Base-by-base conservation (phyloP, 176 grass and related monocot genomes). In the Oryza coarctata region DNA sequence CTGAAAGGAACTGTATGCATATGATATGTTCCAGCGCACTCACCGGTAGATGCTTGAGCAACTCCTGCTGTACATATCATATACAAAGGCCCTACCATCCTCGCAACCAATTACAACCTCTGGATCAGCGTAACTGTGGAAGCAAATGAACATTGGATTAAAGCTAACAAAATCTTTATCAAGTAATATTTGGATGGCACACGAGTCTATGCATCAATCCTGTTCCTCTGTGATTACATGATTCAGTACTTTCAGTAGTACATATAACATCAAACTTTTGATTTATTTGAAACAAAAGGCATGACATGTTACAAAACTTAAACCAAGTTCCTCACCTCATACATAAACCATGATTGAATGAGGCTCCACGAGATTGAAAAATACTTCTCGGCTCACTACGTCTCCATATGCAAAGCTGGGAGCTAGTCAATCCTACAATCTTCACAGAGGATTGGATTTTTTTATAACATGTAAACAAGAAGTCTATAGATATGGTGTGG, bases 41-140 rank as follows among this genome's bases (percentile, higher is more conserved):
- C 72, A 93, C 95, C 86, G 84, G 47, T 82, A 89, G 70, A 98
- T 98, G 44, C 95, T 89, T 62, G 95, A 91, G 63, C 90, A 94
- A 70, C 77, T 94, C 80, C 86, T 83, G 82, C 95, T 98, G 79
- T 98, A 98, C 92, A 98, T 98, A 85, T 98, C 95, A 80, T 91
- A 95, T 73, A 98, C 86, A 88, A 75, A 75, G 52, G 87, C 92
- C 86, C 95, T 92, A 45, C 92, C 92, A 89, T 98, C 95, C 34
- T 94, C 95, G 50, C 95, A 94, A 50, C 95, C 95, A 93, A 98
- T 91, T 72, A 94, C 76, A 76, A 92, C 92, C 41, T 98, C 95
- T 58, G 92, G 95, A 73, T 94, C 95, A 20, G 69, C 75, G 77
- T 84, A 98, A 84, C 95, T 98, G 60, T 28, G 88, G 36, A 73